These are phyloP conservation scores for Lactarius vividus DNA, from an alignment of 768 basidiomycete species.

Conservation along the genomic window DNA sequence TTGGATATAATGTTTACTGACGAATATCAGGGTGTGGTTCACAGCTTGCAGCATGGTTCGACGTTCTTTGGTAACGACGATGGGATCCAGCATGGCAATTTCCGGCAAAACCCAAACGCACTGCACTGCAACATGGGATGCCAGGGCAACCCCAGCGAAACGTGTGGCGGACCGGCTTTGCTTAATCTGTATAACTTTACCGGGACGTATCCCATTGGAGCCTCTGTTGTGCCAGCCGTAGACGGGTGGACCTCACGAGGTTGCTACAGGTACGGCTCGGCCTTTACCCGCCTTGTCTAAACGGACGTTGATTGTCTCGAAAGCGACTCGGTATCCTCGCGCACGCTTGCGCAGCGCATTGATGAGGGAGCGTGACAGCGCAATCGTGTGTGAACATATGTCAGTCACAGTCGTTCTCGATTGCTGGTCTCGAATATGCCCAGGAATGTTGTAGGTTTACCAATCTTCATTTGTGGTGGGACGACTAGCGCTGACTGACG, in stretches of 20 bases:
- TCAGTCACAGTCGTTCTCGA: too few relatives aligned
- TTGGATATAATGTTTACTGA: too few relatives aligned
- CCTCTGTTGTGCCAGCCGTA: neutral
- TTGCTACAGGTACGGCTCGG: neutral
- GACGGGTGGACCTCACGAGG: neutral
- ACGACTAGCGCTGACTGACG: too few relatives aligned
- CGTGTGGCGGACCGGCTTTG: neutral
- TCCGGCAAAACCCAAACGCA: neutral
- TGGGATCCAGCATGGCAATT: neutral
- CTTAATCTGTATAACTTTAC: neutral
- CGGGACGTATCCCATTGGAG: neutral
- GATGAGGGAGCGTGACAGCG: neutral
- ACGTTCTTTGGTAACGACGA: neutral
- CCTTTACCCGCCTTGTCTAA: neutral
- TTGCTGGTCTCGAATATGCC: too few relatives aligned
- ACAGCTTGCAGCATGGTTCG: neutral
- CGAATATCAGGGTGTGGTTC: neutral
- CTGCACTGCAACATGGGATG: neutral
- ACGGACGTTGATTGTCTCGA: neutral
- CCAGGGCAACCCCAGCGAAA: neutral
- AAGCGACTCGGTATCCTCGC: neutral
- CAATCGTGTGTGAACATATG: too few relatives aligned
- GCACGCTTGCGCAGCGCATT: neutral
- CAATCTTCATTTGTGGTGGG: too few relatives aligned
- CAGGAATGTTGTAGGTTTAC: too few relatives aligned